phyloP scores from a whole-genome alignment of 306 rosid genomes.

The Neltuma alba region DNA sequence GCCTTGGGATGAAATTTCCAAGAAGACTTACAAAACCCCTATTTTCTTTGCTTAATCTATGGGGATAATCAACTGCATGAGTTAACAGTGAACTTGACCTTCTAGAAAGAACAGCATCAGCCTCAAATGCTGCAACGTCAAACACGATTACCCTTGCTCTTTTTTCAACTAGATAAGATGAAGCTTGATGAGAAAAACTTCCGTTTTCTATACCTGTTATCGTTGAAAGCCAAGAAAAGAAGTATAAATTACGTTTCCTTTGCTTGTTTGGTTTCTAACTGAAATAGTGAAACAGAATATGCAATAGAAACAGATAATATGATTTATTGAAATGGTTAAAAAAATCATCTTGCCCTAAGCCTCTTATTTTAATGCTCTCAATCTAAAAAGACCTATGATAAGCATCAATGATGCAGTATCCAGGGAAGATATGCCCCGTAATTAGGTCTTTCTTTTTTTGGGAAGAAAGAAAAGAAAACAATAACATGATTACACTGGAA shows the following conservation, averaged over 20 bases:
- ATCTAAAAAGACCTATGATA: neutral
- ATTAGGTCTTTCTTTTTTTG: too few relatives aligned
- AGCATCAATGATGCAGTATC: slow-evolving; percentile 1
- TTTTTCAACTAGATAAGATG: slow-evolving; percentile 62
- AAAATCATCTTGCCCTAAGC: neutral
- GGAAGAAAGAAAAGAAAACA: neutral
- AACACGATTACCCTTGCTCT: slow-evolving; percentile 75
- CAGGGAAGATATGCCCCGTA: neutral
- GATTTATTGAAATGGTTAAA: neutral
- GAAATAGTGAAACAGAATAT: slow-evolving; percentile 1
- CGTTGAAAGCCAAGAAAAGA: slow-evolving; percentile 22
- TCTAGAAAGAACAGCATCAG: slow-evolving; percentile 46
- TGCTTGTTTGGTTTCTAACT: neutral
- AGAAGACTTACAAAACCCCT: slow-evolving; percentile 85
- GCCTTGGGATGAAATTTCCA: slow-evolving; percentile 49
- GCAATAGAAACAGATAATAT: neutral
- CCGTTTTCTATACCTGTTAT: slow-evolving; percentile 49
- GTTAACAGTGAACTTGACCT: slow-evolving; percentile 54
- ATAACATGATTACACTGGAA: neutral
- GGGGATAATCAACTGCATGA: slow-evolving; percentile 53
- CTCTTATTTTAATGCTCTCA: neutral
- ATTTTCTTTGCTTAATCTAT: slow-evolving; percentile 48
- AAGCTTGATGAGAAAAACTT: slow-evolving; percentile 69
- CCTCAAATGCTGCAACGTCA: slow-evolving; percentile 63
- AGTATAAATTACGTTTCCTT: neutral